Evolutionary conservation across 2,329 filamentous ascomycete genomes (phyloP).

Genomic region (Sarocladiaceae sp.): DNA sequence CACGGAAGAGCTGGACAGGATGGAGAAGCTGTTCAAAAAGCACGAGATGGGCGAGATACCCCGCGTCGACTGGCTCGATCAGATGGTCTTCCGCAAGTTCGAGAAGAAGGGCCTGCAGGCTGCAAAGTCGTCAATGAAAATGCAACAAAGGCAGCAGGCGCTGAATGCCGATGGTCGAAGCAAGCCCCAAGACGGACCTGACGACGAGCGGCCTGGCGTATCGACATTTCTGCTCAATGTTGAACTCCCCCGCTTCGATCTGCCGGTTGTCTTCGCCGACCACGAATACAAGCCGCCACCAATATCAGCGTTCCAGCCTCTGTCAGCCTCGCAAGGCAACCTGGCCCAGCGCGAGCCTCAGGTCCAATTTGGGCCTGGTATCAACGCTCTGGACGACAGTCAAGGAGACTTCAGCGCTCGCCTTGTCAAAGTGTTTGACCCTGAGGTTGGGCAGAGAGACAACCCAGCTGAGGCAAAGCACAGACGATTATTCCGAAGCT

Average conservation of each 20-base stretch:
- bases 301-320: conserved; percentile 65
- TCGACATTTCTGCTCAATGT: conserved; percentile 77
- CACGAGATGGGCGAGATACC: conserved; percentile 97
- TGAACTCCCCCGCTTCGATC: conserved; percentile 91
- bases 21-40: conserved; percentile 90
- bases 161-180: conserved; percentile 25
- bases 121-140: conserved; percentile 57
- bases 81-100: conserved; percentile 83
- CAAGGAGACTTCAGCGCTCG: conserved; percentile 46
- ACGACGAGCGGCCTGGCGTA: conserved; percentile 29
- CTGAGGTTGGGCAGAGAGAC: conserved; percentile 80
- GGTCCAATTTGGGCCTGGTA: conserved; percentile 84
- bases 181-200: conserved; percentile 18
- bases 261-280: conserved; percentile 91
- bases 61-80: conserved; percentile 90
- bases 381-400: conserved; percentile 59
- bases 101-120: conserved; percentile 68
- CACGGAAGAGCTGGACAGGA: conserved; percentile 75
- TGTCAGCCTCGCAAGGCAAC: conserved; percentile 53
- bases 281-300: conserved; percentile 85
- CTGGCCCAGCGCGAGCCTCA: conserved; percentile 76
- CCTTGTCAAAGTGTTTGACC: conserved; percentile 84
- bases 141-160: conserved; percentile 41
- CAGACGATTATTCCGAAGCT: conserved; percentile 81
- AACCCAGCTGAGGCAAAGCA: conserved; percentile 97